phyloP scores from a whole-genome alignment of 2,329 filamentous ascomycete genomes.

The Talaromyces pinophilus region DNA sequence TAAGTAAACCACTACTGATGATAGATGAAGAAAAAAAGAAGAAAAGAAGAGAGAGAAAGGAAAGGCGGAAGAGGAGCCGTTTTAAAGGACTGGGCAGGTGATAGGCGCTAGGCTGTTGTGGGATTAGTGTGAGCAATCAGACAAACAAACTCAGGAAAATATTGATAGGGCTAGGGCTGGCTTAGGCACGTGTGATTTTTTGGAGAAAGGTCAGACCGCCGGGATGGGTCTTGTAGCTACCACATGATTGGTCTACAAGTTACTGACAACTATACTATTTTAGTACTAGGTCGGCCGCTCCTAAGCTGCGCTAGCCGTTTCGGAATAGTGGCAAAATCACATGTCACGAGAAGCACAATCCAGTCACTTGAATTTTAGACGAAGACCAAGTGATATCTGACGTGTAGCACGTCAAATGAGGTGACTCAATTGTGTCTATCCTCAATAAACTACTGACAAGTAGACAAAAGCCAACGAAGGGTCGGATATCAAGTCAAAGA shows the following conservation, averaged over 20 bases:
- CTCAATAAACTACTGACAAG: background rate
- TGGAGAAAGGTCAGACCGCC: background rate
- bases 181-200: background rate
- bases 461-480: background rate
- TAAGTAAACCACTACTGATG: conserved; percentile 56
- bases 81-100: conserved; percentile 35
- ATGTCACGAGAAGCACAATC: conserved; percentile 10
- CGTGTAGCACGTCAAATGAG: background rate
- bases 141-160: background rate
- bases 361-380: background rate
- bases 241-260: no score
- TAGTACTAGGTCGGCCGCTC: background rate
- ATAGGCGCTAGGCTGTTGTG: conserved; percentile 31
- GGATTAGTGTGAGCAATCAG: conserved; percentile 25
- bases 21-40: conserved; percentile 45
- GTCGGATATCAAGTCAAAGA: background rate
- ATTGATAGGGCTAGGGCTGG: conserved; percentile 27
- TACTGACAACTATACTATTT: background rate
- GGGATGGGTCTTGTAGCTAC: no score
- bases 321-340: conserved; percentile 16
- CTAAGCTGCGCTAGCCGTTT: background rate
- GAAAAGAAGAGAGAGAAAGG: conserved; percentile 27
- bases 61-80: conserved; percentile 12
- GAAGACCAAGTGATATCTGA: background rate
- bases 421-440: background rate